phyloP scores from a whole-genome alignment of 176 grass and related monocot species.

The Poa annua region DNA sequence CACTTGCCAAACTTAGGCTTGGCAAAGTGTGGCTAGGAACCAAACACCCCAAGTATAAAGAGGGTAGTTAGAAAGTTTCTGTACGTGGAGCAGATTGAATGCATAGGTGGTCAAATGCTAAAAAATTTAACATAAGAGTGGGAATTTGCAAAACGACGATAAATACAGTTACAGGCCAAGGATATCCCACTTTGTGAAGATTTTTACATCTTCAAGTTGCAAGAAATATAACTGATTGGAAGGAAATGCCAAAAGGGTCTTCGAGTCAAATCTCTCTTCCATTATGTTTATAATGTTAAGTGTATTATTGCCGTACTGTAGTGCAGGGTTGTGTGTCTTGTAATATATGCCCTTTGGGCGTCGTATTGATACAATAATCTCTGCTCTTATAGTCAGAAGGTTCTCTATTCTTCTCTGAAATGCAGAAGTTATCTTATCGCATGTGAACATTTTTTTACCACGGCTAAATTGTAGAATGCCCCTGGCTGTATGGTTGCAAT shows the following conservation, averaged over 20 bases:
- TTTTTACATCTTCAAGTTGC: conserved; percentile 14
- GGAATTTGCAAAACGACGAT: neutral
- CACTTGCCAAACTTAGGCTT: neutral
- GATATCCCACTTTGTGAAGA: neutral
- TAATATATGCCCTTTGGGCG: conserved; percentile 7
- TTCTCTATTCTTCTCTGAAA: conserved; percentile 19
- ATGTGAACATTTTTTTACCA: conserved; percentile 13
- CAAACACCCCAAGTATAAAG: neutral
- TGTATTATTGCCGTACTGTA: neutral
- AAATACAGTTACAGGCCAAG: neutral
- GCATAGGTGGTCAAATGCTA: conserved; percentile 10
- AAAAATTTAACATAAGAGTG: neutral
- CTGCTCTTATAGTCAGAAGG: neutral
- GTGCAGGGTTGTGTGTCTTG: neutral
- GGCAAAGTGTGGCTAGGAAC: neutral
- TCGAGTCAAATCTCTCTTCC: neutral
- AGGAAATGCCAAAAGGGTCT: conserved; percentile 14
- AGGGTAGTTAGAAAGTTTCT: neutral
- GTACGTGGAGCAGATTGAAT: conserved; percentile 13
- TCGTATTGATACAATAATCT: neutral
- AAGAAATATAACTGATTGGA: conserved; percentile 14
- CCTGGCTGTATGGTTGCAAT: conserved; percentile 1
- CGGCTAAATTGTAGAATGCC: neutral
- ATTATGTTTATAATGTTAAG: neutral
- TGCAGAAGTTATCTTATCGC: conserved; percentile 12